Conservation (phyloP, 371 early-diverging fungal genomes). For the Mucor mucedo region DNA sequence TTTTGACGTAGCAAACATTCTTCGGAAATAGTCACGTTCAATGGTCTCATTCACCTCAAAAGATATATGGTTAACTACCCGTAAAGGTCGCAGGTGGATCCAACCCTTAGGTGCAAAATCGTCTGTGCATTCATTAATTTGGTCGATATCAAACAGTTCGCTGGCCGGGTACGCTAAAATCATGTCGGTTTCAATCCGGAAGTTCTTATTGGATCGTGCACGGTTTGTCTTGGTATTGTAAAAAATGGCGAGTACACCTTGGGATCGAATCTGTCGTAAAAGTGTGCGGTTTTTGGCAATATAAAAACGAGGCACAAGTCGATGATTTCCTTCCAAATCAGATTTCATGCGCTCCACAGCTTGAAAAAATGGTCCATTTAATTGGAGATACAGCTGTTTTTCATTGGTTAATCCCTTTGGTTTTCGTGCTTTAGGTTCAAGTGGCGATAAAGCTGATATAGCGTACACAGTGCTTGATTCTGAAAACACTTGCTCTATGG, state of each 20-base stretch:
- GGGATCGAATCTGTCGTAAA: conserved; percentile 39
- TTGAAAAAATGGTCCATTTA: conserved; percentile 53
- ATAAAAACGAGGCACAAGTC: conserved; percentile 46
- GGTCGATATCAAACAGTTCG: conserved; percentile 45
- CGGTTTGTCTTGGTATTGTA: conserved; percentile 39
- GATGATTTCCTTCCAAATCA: conserved; percentile 28
- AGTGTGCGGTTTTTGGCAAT: conserved; percentile 53
- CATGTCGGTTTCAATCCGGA: conserved; percentile 46
- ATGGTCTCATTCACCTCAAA: conserved; percentile 49
- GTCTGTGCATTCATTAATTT: conserved; percentile 46
- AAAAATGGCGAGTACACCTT: conserved; percentile 49
- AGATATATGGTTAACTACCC: conserved; percentile 33
- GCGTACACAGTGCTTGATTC: conserved; percentile 46
- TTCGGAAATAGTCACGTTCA: conserved; percentile 48
- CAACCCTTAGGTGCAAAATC: conserved; percentile 49
- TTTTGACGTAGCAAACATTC: conserved; percentile 50
- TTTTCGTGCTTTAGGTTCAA: conserved; percentile 42
- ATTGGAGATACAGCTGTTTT: conserved; percentile 39
- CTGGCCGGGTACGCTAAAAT: conserved; percentile 48
- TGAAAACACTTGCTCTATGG: conserved; percentile 34
- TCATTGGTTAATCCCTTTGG: conserved; percentile 37
- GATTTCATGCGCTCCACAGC: conserved; percentile 44
- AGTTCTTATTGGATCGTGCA: conserved; percentile 25
- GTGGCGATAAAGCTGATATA: conserved; percentile 45
- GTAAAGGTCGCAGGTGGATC: conserved; percentile 46